These are phyloP conservation scores for Kewa caespitosa DNA, from an alignment of 179 eudicot species.

Conservation along the genomic window DNA sequence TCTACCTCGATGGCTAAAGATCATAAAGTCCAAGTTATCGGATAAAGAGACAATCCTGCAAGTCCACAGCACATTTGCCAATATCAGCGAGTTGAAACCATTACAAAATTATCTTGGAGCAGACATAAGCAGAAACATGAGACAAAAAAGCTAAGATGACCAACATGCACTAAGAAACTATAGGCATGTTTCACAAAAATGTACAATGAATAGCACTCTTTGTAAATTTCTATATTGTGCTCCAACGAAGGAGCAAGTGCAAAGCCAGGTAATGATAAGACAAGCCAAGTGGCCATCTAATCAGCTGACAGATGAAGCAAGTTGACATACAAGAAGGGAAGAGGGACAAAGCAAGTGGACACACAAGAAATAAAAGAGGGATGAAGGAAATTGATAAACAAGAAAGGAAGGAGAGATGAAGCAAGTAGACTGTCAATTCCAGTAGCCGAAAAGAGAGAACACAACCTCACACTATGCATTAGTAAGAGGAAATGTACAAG, in stretches of 20 bases:
- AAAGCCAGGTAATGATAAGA: neutral
- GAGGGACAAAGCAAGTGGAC: neutral
- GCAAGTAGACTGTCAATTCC: neutral
- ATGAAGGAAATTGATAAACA: neutral
- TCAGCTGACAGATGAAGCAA: too few relatives aligned
- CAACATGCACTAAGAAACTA: neutral
- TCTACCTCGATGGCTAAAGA: slow-evolving; percentile 86
- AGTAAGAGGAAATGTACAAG: neutral
- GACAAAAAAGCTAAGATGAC: neutral
- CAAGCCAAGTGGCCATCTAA: neutral
- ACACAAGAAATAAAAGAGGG: neutral
- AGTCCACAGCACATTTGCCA: slow-evolving; percentile 17
- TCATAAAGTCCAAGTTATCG: slow-evolving; percentile 81
- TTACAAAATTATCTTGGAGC: neutral
- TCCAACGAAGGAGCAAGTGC: neutral
- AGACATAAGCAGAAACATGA: too few relatives aligned
- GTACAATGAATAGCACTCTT: neutral
- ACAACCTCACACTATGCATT: neutral
- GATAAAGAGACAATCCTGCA: slow-evolving; percentile 80
- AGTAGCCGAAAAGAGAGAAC: neutral
- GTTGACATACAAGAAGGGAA: neutral
- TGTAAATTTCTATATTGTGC: neutral
- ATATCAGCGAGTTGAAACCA: neutral
- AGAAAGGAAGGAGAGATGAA: neutral
- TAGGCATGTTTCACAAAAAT: neutral